phyloP scores from a whole-genome alignment of 2,329 filamentous ascomycete genomes.

The Monosporascus sp. region DNA sequence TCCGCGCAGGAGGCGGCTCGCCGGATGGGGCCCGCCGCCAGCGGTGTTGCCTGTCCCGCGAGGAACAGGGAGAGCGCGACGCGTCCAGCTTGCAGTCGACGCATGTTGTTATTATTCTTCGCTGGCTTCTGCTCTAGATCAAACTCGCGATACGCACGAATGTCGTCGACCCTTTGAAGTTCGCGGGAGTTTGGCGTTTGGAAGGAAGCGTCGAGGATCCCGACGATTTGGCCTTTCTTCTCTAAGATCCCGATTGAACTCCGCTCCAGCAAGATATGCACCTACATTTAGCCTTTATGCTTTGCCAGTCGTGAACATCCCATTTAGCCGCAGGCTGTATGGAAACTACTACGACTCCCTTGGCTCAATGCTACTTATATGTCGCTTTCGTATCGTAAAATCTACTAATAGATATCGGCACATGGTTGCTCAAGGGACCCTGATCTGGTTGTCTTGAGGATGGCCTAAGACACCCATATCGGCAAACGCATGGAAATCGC shows the following conservation, averaged over 20 bases:
- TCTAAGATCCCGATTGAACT: conserved; percentile 1
- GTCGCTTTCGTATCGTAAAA: neutral
- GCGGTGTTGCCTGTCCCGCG: conserved; percentile 2
- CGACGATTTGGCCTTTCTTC: neutral
- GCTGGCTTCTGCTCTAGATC: neutral
- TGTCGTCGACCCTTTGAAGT: neutral
- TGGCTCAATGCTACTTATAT: conserved; percentile 2
- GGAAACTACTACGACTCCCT: conserved; percentile 3
- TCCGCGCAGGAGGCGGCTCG: conserved; percentile 3
- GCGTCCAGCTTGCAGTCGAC: neutral
- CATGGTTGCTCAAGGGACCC: too few species aligned
- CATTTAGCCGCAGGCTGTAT: conserved; percentile 12
- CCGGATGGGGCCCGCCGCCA: neutral
- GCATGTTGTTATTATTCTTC: conserved; percentile 2
- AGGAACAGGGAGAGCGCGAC: conserved; percentile 6
- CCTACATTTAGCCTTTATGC: conserved; percentile 10
- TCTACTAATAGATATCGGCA: too few species aligned
- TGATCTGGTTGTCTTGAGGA: too few species aligned
- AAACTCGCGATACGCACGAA: neutral
- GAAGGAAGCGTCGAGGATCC: neutral
- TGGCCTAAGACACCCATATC: too few species aligned
- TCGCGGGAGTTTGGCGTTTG: neutral
- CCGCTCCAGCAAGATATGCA: neutral
- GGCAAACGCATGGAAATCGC: neutral
- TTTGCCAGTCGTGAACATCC: neutral